These are phyloP conservation scores for Endothia cerciana DNA, from an alignment of 2,329 filamentous ascomycete genomes.

Conservation along the genomic window DNA sequence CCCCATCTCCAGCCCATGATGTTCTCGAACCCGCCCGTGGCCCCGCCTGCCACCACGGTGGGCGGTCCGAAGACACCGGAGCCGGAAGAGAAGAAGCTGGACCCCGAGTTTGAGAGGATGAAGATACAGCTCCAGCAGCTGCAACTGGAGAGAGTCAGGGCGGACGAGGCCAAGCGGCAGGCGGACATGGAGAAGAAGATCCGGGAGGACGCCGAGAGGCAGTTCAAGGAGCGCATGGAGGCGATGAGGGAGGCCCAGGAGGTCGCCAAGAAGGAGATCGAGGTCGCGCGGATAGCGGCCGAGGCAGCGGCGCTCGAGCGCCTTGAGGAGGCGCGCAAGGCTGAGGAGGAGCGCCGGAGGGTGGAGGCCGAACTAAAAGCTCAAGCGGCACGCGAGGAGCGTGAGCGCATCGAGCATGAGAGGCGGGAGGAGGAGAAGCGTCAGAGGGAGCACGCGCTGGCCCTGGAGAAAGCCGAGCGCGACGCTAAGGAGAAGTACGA, in stretches of 20 bases:
- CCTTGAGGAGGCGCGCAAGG: slow-evolving; percentile 44
- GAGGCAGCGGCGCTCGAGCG: slow-evolving; percentile 47
- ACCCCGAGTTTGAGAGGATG: slow-evolving; percentile 64
- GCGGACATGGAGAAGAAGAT: slow-evolving; percentile 50
- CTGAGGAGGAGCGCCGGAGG: slow-evolving; percentile 41
- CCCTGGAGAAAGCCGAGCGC: slow-evolving; percentile 49
- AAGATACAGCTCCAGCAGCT: slow-evolving; percentile 61
- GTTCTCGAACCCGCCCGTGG: slow-evolving; percentile 45
- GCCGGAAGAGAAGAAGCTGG: slow-evolving; percentile 41
- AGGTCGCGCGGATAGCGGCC: slow-evolving; percentile 50
- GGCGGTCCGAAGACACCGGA: slow-evolving; percentile 44
- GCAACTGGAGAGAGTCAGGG: slow-evolving; percentile 50
- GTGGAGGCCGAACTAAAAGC: slow-evolving; percentile 41
- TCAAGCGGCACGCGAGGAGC: slow-evolving; percentile 40
- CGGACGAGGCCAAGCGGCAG: slow-evolving; percentile 50
- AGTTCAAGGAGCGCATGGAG: slow-evolving; percentile 42
- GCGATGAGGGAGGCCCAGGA: slow-evolving; percentile 47
- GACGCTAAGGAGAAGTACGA: slow-evolving; percentile 46
- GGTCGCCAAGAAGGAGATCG: slow-evolving; percentile 51
- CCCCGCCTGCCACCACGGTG: slow-evolving; percentile 48
- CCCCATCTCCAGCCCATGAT: slow-evolving; percentile 45
- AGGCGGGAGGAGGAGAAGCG: slow-evolving; percentile 47
- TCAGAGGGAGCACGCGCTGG: slow-evolving; percentile 49
- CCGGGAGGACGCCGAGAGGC: slow-evolving; percentile 50
- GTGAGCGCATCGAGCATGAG: slow-evolving; percentile 40